These are phyloP conservation scores for Cyphellophora europaea DNA, from an alignment of 2,329 filamentous ascomycete genomes.

Conservation along the genomic window DNA sequence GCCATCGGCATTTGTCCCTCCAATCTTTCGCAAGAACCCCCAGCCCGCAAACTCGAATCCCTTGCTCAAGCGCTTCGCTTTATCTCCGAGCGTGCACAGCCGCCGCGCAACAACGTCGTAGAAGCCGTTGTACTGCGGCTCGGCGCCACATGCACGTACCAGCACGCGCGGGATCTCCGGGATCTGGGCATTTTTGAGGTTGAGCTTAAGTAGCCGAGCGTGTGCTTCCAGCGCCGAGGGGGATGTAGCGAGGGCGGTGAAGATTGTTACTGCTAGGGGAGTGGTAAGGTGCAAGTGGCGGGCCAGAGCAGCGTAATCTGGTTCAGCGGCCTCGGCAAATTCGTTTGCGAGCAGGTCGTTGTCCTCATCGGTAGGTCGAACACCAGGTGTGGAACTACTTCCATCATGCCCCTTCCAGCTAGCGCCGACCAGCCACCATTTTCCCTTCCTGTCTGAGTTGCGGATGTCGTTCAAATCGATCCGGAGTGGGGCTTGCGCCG, in stretches of 20 bases:
- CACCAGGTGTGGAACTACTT: slow-evolving; percentile 6
- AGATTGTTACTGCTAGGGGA: slow-evolving; percentile 79
- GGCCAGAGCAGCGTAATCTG: slow-evolving; percentile 62
- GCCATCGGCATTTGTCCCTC: slow-evolving; percentile 64
- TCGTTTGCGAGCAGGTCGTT: slow-evolving; percentile 21
- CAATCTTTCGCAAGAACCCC: slow-evolving; percentile 75
- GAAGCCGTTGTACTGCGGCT: slow-evolving; percentile 82
- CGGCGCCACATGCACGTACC: slow-evolving; percentile 75
- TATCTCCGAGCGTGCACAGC: slow-evolving; percentile 48
- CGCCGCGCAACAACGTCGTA: slow-evolving; percentile 77
- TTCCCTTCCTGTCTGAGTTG: slow-evolving; percentile 75
- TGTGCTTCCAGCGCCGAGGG: slow-evolving; percentile 77
- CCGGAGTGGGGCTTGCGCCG: slow-evolving; percentile 70
- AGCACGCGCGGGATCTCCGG: slow-evolving; percentile 80
- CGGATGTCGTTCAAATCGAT: slow-evolving; percentile 75
- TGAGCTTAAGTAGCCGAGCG: slow-evolving; percentile 67
- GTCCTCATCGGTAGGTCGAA: slow-evolving; percentile 19
- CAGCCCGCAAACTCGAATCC: slow-evolving; percentile 82
- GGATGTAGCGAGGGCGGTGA: slow-evolving; percentile 80
- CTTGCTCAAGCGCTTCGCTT: slow-evolving; percentile 64
- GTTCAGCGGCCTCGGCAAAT: slow-evolving; percentile 34
- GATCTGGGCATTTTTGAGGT: slow-evolving; percentile 76
- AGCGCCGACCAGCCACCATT: slow-evolving; percentile 98
- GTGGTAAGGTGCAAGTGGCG: slow-evolving; percentile 79
- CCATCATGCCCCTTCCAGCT: slow-evolving; percentile 55